Evolutionary conservation across 257 asterid genomes (phyloP).

Genomic region (Osmanthus fragrans): DNA sequence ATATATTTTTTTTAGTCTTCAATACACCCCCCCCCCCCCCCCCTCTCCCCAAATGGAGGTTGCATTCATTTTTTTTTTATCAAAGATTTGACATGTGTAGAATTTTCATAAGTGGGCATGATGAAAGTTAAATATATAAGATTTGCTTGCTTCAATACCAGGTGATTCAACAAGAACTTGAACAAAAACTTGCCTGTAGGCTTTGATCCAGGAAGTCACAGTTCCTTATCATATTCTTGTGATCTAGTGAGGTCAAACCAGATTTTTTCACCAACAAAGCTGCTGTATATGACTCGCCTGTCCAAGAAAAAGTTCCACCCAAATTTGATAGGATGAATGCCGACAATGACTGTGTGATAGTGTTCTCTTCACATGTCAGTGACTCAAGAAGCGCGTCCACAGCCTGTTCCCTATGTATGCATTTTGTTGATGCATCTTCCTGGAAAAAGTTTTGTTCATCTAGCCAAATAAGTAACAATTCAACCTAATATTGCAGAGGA

Average conservation of each 20-base stretch:
- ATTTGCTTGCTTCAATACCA: background rate
- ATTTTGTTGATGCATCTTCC: conserved; percentile 61
- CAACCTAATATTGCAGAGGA: background rate
- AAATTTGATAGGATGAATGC: conserved; percentile 71
- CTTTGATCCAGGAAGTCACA: conserved; percentile 68
- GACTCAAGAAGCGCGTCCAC: conserved; percentile 54
- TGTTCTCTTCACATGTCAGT: conserved; percentile 49
- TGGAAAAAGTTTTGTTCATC: conserved; percentile 32
- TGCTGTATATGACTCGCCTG: conserved; percentile 76
- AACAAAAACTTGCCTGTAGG: conserved; percentile 48
- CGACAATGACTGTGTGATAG: conserved; percentile 50
- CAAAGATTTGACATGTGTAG: background rate
- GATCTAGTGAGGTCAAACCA: conserved; percentile 60
- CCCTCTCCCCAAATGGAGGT: background rate
- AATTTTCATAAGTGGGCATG: background rate
- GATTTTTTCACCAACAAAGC: conserved; percentile 79
- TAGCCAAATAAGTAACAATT: conserved; percentile 7
- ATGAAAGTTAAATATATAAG: too few species aligned
- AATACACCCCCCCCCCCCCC: too few species aligned
- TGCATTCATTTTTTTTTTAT: too few species aligned
- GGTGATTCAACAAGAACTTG: background rate
- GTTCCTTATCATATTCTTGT: conserved; percentile 68
- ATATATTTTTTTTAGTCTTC: background rate
- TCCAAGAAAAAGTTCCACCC: conserved; percentile 90
- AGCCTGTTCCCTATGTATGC: conserved; percentile 61